Base-by-base conservation (phyloP, 495 filamentous ascomycete genomes). In the Podospora anserina region DNA sequence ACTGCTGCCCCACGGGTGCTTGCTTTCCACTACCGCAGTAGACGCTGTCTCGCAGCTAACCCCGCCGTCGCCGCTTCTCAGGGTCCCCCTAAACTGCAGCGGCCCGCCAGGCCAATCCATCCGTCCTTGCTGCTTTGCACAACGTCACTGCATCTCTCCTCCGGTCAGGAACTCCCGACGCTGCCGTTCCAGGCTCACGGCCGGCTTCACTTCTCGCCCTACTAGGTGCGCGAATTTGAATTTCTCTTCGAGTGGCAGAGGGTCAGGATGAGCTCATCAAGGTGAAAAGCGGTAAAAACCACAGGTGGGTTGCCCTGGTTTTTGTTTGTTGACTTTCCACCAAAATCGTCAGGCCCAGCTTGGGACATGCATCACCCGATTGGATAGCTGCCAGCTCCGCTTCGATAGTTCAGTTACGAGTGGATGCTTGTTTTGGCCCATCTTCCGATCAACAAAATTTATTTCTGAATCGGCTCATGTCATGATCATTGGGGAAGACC, bases 291-390 rank as follows among this genome's bases (percentile, higher is more conserved):
- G 70, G 64, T 62, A 32, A 19, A 19, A 54, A 15, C 39, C 32
- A 26, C 28, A 63, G 63, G 69, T 71, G 60, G 59, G 65, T 64
- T 28, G 53, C 67, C 72, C 28, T 59, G 64, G 68, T 27, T 67
- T 63, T 68, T 70, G 61, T 75, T 75, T 72, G 69, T 72, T 75
- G 70, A 75, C 65, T 69, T 69, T 67, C 53, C 13, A 32, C 62
- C 19, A 15, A 15, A 64, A 71, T 34, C 62, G 60, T 67, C 70
- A 65, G 54, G 64, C 66, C 54, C 64, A 44, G 16, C 18, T 30
- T 54, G 49, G 9, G 49, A 61, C 28, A 20, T 58, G 63, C 72
- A 61, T n/a, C 63, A 68, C 58, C 66, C 61, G 62, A 28, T 44
- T 69, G 71, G 61, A 65, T 58, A 61, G 55, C 34, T 49, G 26